These are phyloP conservation scores for Xylaria flabelliformis DNA, from an alignment of 495 filamentous ascomycete genomes.

Conservation along the genomic window DNA sequence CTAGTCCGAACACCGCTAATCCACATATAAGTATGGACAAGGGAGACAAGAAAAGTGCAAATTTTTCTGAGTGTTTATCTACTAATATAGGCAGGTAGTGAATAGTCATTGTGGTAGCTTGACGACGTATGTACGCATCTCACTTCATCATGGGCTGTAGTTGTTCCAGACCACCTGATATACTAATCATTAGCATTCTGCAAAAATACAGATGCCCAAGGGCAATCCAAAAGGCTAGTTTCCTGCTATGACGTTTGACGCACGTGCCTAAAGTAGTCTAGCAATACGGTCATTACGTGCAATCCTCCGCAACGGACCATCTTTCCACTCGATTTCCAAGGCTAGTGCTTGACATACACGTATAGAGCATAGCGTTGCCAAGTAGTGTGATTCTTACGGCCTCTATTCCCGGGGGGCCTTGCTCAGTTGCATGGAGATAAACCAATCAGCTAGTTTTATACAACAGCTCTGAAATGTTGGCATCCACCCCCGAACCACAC, in stretches of 20 bases:
- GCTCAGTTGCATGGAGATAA: background rate
- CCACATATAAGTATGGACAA: background rate
- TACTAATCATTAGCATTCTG: background rate
- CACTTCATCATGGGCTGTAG: background rate
- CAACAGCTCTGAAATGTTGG: conserved; percentile 11
- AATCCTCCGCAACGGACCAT: conserved; percentile 12
- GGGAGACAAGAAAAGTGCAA: background rate
- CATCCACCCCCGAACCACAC: conserved; percentile 22
- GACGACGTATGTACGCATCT: background rate
- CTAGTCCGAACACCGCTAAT: too few relatives aligned
- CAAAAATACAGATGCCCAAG: background rate
- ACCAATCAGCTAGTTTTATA: background rate
- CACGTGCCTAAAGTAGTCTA: conserved; percentile 11
- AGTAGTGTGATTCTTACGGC: background rate
- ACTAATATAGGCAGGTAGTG: background rate
- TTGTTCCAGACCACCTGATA: background rate
- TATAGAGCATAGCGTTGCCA: conserved; percentile 11
- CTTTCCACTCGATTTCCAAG: conserved; percentile 9
- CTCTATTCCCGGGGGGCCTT: conserved; percentile 11
- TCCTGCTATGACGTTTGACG: background rate
- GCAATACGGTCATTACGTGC: background rate
- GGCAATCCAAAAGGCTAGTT: conserved; percentile 1
- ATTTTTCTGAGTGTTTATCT: background rate
- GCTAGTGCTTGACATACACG: background rate
- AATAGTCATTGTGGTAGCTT: background rate